These are phyloP conservation scores for Saksenaea oblongispora DNA, from an alignment of 371 early-diverging fungal species.

Conservation along the genomic window DNA sequence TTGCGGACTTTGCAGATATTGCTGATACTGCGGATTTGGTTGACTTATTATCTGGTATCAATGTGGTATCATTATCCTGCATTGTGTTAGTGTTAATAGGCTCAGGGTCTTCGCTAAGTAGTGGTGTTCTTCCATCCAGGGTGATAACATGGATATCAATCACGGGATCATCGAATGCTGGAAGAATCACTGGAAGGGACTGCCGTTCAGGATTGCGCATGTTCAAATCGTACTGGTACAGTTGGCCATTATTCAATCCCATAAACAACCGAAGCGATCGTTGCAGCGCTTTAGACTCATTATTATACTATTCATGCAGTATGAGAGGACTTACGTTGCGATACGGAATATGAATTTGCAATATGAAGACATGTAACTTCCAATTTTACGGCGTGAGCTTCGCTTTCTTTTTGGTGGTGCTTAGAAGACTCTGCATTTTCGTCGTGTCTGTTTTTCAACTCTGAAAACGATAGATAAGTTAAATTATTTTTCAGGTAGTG, in stretches of 20 bases:
- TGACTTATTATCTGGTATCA: neutral
- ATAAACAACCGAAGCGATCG: slow-evolving; percentile 23
- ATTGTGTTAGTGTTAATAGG: neutral
- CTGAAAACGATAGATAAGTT: neutral
- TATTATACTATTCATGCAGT: neutral
- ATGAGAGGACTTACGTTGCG: neutral
- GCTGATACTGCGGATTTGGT: neutral
- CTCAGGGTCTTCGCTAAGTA: neutral
- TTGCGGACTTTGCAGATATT: neutral
- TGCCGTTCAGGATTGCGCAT: neutral
- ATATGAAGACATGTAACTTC: neutral
- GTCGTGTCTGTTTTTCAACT: neutral
- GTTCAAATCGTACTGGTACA: slow-evolving; percentile 32
- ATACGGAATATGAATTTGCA: neutral
- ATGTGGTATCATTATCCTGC: neutral
- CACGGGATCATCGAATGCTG: slow-evolving; percentile 4
- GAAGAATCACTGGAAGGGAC: neutral
- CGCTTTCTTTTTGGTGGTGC: neutral
- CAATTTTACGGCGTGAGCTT: neutral
- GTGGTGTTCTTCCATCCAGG: slow-evolving; percentile 17
- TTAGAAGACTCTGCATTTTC: neutral
- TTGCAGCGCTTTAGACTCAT: neutral
- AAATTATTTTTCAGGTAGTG: neutral
- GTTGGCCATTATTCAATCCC: slow-evolving; percentile 33
- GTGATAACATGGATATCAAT: slow-evolving; percentile 26